Percentiles rank a stretch among this genome's conserved stretches.
These are phyloP conservation scores for Alternaria arbusti DNA, from an alignment of 2,329 filamentous ascomycete species.

Conservation along the genomic window DNA sequence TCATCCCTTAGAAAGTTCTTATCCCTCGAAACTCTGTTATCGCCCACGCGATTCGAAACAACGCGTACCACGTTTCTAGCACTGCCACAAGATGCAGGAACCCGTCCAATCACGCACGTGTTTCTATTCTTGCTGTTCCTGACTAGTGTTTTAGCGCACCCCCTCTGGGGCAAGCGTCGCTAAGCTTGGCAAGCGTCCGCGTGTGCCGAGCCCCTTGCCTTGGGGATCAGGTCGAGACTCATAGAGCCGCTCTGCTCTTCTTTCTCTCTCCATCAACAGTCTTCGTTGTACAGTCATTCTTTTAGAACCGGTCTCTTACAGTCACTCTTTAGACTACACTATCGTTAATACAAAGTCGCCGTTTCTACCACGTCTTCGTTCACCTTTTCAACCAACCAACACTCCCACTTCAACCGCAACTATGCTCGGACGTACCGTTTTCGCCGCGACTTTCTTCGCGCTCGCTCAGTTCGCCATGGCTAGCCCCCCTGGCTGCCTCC, in stretches of 20 bases:
- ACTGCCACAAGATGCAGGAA: slow-evolving; percentile 13
- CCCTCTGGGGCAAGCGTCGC: slow-evolving; percentile 10
- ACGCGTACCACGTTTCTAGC: not conserved
- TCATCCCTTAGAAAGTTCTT: not conserved
- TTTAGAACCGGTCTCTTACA: slow-evolving; percentile 5
- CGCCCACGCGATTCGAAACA: not conserved
- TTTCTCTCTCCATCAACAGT: slow-evolving; percentile 12
- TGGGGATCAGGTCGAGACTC: slow-evolving; percentile 8
- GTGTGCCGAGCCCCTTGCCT: slow-evolving; percentile 9
- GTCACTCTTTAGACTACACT: slow-evolving; percentile 26
- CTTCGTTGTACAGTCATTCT: slow-evolving; percentile 22
- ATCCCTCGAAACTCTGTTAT: not conserved
- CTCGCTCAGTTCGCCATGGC: slow-evolving; percentile 31
- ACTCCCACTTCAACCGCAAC: slow-evolving; percentile 11
- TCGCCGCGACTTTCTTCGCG: slow-evolving; percentile 34
- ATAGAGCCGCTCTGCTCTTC: slow-evolving; percentile 2
- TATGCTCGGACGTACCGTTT: slow-evolving; percentile 39
- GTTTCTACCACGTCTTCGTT: not conserved
- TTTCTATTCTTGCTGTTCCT: slow-evolving; percentile 26
- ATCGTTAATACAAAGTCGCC: slow-evolving; percentile 14
- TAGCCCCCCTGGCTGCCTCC: slow-evolving; percentile 35
- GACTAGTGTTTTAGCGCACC: slow-evolving; percentile 20
- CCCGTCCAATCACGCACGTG: slow-evolving; percentile 16
- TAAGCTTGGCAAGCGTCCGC: slow-evolving; percentile 6
- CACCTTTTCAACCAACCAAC: not conserved